These are phyloP conservation scores for Arthrobotrys sphaeroides DNA, from an alignment of 2,329 filamentous ascomycete genomes.

Conservation along the genomic window DNA sequence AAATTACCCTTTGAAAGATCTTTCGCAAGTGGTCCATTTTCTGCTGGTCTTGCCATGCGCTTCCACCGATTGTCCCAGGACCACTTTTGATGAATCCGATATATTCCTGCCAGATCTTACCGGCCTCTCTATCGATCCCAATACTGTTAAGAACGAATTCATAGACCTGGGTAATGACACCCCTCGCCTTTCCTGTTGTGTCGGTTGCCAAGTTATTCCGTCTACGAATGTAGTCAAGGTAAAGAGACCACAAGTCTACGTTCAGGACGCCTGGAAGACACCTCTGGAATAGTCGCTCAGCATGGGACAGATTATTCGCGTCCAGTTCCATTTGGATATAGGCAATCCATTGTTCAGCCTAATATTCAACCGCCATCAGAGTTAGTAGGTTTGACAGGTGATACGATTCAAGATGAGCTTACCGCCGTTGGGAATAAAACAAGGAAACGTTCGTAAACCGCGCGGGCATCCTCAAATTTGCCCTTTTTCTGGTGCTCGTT, in stretches of 20 bases:
- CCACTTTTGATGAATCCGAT: conserved; percentile 90
- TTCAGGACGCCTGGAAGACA: conserved; percentile 82
- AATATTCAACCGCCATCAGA: neutral
- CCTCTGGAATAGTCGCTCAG: conserved; percentile 83
- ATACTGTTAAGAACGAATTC: conserved; percentile 90
- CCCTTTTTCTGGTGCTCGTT: conserved; percentile 82
- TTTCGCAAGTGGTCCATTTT: conserved; percentile 96
- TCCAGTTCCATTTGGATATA: conserved; percentile 91
- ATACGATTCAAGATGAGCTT: conserved; percentile 65
- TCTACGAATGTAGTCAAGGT: conserved; percentile 93
- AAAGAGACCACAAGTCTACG: conserved; percentile 88
- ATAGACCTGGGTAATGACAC: conserved; percentile 84
- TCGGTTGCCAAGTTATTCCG: conserved; percentile 88
- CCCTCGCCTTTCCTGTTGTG: conserved; percentile 76
- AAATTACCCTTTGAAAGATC: conserved; percentile 89
- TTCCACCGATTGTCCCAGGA: conserved; percentile 84
- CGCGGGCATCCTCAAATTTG: conserved; percentile 81
- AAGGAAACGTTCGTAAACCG: conserved; percentile 85
- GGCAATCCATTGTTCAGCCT: conserved; percentile 92
- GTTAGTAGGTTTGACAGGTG: conserved; percentile 34
- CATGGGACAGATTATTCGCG: conserved; percentile 79
- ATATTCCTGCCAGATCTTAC: conserved; percentile 91
- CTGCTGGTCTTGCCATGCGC: conserved; percentile 93
- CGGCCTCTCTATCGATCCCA: conserved; percentile 89
- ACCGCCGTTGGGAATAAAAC: conserved; percentile 89